Percentiles rank a stretch among this genome's conserved stretches.
These are phyloP conservation scores for Colletotrichum melonis DNA, from an alignment of 2,329 filamentous ascomycete genomes.

Conservation along the genomic window DNA sequence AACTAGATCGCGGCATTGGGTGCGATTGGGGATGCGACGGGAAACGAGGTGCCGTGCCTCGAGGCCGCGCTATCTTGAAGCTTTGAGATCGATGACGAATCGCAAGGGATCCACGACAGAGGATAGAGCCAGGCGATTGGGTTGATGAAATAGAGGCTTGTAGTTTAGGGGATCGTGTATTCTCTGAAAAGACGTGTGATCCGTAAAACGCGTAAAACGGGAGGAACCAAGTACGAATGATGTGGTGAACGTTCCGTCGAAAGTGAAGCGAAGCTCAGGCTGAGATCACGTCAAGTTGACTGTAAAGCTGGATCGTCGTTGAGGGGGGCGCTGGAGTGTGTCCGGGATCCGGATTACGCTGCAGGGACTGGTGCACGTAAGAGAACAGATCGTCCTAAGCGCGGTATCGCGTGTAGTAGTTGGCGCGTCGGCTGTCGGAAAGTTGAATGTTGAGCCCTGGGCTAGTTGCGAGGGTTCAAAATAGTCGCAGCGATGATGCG, in stretches of 20 bases:
- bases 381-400: conserved; percentile 15
- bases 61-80: conserved; percentile 12
- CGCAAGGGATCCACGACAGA: background rate
- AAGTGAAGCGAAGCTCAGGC: conserved; percentile 7
- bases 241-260: background rate
- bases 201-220: background rate
- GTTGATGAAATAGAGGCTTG: background rate
- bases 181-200: background rate
- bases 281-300: background rate
- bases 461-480: background rate
- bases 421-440: conserved; percentile 13
- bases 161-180: background rate
- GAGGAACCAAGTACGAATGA: background rate
- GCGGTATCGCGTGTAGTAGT: conserved; percentile 24
- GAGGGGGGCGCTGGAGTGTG: background rate
- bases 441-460: background rate
- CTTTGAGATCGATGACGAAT: background rate
- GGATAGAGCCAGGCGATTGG: background rate
- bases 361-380: conserved; percentile 9
- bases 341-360: background rate
- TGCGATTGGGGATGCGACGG: conserved; percentile 16
- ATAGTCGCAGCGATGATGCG: background rate
- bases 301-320: conserved; percentile 5
- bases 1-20: conserved; percentile 58
- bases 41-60: conserved; percentile 20